These are phyloP conservation scores for Pseudozyma tsukubaensis DNA, from an alignment of 1,284 basidiomycete genomes.

Conservation along the genomic window DNA sequence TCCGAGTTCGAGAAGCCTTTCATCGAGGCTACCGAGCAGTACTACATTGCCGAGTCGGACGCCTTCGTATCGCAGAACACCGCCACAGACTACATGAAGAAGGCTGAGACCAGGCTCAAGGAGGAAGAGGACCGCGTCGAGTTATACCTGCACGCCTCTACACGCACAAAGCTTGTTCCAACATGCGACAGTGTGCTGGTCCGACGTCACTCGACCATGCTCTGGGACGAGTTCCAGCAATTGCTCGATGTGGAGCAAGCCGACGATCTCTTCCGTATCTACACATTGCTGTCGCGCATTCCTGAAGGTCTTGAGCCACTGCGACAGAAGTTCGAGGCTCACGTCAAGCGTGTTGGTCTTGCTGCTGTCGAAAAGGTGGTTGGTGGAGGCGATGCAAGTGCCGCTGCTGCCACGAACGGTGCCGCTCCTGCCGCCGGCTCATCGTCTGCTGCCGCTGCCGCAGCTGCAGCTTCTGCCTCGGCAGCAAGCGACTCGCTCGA, in stretches of 20 bases:
- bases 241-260: slow-evolving; percentile 92
- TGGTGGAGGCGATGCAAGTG: slow-evolving; percentile 67
- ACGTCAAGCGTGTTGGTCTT: slow-evolving; percentile 90
- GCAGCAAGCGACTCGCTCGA: slow-evolving; percentile 72
- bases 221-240: slow-evolving; percentile 95
- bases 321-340: slow-evolving; percentile 90
- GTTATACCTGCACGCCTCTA: slow-evolving; percentile 83
- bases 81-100: slow-evolving; percentile 96
- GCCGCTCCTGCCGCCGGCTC: slow-evolving; percentile 20
- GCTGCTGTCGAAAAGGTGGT: slow-evolving; percentile 85
- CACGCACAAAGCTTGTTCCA: slow-evolving; percentile 75
- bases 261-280: slow-evolving; percentile 87
- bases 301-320: slow-evolving; percentile 90
- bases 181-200: slow-evolving; percentile 95
- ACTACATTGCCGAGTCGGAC: slow-evolving; percentile 91
- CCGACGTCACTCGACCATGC: slow-evolving; percentile 83
- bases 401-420: slow-evolving; percentile 67
- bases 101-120: slow-evolving; percentile 88
- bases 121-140: slow-evolving; percentile 97
- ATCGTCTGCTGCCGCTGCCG: slow-evolving; percentile 29
- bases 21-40: slow-evolving; percentile 86
- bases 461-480: slow-evolving; percentile 15
- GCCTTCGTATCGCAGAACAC: slow-evolving; percentile 89
- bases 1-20: slow-evolving; percentile 91
- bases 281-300: slow-evolving; percentile 88